Evolutionary conservation across 176 grass and related monocot species (phyloP), one percentile per base, ranked within the genome.

Genomic region (Oryza rufipogon): DNA sequence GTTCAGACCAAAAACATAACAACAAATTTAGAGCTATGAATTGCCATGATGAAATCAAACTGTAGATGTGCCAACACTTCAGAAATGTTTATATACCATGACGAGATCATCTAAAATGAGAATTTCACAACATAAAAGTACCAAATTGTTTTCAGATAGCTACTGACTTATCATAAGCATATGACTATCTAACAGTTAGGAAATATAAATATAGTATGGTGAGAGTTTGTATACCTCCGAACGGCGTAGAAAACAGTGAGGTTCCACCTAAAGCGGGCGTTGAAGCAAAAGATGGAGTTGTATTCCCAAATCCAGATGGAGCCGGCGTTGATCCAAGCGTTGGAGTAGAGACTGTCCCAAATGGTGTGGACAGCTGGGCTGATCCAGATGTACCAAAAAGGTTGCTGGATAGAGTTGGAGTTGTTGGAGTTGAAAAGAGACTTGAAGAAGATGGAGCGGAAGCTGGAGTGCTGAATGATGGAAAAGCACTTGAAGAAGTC

Each of bases 361-460:
- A 99, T 79, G 93, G 89, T 77, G 93, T 94, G 10, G 89, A 85
- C 63, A 89, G 84, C 54, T 89, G 87, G 60, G 89, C 73, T 66
- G 87, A 91, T 48, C 83, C 85, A 89, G 86, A 82, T 61, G 91
- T 66, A 71, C 80, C 85, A 86, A 96, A 99, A 78, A 99, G 86
- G 64, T 70, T 85, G 36, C 86, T 82, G 20, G 89, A 89, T 83
- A 91, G 86, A 70, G 83, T 78, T 86, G 88, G 86, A 66, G 93
- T 87, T 83, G 82, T 83, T 83, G 90, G 95, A 34, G 88, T 91
- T 68, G 95, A 88, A 84, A 93, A 95, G 65, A 97, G 95, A 83
- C 81, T 89, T 22, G 73, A 86, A 49, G 94, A 84, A 19, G 90
- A 66, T 87, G 89, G 83, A 85, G 93, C 82, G 9, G 89, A 88